These are phyloP conservation scores for Pseudopithomyces chartarum DNA, from an alignment of 2,329 filamentous ascomycete genomes.

Conservation along the genomic window DNA sequence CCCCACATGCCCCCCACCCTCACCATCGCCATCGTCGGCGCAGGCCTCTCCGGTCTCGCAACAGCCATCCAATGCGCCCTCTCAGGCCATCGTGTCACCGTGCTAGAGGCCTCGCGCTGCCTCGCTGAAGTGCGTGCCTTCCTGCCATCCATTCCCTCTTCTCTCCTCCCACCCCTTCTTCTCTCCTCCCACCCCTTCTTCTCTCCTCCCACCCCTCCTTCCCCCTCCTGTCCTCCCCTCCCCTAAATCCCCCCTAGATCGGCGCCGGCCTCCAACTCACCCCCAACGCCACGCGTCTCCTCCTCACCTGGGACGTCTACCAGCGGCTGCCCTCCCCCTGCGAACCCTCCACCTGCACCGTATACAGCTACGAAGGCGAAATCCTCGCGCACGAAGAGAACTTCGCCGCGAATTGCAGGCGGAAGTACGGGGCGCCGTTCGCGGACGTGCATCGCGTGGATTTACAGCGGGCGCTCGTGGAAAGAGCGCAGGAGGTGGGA, in stretches of 20 bases:
- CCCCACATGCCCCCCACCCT: not conserved
- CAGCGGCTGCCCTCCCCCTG: conserved; percentile 46
- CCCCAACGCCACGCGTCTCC: conserved; percentile 52
- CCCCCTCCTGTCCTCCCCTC: not conserved
- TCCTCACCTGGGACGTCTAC: conserved; percentile 58
- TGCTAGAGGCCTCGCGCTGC: conserved; percentile 49
- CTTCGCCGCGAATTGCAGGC: conserved; percentile 60
- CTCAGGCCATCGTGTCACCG: conserved; percentile 47
- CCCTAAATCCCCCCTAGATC: conserved; percentile 26
- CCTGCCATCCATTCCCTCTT: too few relatives aligned
- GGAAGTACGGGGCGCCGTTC: conserved; percentile 63
- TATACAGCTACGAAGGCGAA: conserved; percentile 59
- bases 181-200: not conserved
- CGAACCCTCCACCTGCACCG: conserved; percentile 55
- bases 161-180: not conserved
- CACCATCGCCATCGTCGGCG: conserved; percentile 50
- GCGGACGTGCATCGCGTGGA: conserved; percentile 67
- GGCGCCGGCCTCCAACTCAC: conserved; percentile 44
- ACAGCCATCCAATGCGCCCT: conserved; percentile 47
- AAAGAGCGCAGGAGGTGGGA: conserved; percentile 59
- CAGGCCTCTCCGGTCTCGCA: conserved; percentile 43
- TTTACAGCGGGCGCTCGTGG: conserved; percentile 60
- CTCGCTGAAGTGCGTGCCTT: conserved; percentile 47
- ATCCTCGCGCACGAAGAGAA: conserved; percentile 56
- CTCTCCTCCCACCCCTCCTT: not conserved